phyloP scores from a whole-genome alignment of 2,329 filamentous ascomycete species.

The Parastagonospora avenae region DNA sequence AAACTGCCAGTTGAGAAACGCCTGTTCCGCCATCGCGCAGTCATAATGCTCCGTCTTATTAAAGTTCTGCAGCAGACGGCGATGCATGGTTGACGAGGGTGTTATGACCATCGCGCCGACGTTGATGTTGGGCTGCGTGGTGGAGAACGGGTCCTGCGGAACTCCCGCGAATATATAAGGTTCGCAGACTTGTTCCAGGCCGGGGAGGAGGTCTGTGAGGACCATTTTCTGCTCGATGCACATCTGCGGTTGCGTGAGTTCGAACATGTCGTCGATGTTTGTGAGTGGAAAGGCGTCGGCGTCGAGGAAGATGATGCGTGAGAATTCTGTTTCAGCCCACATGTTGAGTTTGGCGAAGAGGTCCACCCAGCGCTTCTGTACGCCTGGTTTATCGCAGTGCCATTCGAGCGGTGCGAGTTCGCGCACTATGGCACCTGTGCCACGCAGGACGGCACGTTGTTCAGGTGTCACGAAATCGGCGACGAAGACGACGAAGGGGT shows the following conservation, averaged over 20 bases:
- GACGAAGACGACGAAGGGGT: constrained; percentile 43
- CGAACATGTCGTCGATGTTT: constrained; percentile 39
- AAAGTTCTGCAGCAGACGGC: constrained; percentile 40
- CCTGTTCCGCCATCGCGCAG: constrained; percentile 40
- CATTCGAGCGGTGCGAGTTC: constrained; percentile 37
- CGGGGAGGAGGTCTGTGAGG: constrained; percentile 28
- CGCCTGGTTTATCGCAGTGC: constrained; percentile 27
- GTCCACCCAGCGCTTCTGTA: constrained; percentile 38
- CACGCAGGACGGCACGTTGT: constrained; percentile 36
- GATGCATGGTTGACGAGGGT: constrained; percentile 35
- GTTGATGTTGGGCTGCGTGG: constrained; percentile 30
- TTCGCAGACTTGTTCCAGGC: constrained; percentile 31
- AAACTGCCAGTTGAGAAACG: constrained; percentile 44
- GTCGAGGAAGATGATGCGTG: constrained; percentile 39
- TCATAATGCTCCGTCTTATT: constrained; percentile 37
- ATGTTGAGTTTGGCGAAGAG: constrained; percentile 46
- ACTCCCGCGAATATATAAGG: constrained; percentile 37
- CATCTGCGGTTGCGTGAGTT: constrained; percentile 19
- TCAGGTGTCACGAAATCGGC: constrained; percentile 36
- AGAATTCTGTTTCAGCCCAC: constrained; percentile 41
- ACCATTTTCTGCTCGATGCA: constrained; percentile 30
- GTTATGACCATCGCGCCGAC: constrained; percentile 41
- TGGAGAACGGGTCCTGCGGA: constrained; percentile 20
- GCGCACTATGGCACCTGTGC: constrained; percentile 40
- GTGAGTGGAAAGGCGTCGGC: constrained; percentile 41